Evolutionary conservation across 805 yeast species (phyloP), one percentile per base, ranked within the genome.

Genomic region (Scheffersomyces amazonensis): DNA sequence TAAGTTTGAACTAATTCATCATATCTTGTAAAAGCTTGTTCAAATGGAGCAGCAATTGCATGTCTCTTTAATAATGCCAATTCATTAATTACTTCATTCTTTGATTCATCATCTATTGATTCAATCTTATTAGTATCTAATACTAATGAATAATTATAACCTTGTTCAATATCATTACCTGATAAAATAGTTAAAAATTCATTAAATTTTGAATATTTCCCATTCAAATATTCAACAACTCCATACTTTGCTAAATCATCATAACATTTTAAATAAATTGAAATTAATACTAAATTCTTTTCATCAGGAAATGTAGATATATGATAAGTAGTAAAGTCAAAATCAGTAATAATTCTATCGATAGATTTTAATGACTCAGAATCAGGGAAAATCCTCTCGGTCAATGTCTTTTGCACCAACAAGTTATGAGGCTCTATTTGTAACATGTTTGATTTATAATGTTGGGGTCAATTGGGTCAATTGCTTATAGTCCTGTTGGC

Each of bases 311-410:
- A 40, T n/a, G 95, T 91, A 34, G 96, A 83, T 44, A 93, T 71
- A 62, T 91, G 98, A 64, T 86, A 90, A 21, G 93, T 86, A 35
- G 96, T 95, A 66, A 88, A 88, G 63, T 93, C 99, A 53, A 93
- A 93, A 68, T 93, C 99, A 28, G 95, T 83, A 46, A 93, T 78
- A 44, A 91, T 81, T 60, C 97, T 79, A 64, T 93, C 97, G 46
- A 88, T 70, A 5, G 78, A 65, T 34, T 74, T 66, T 31, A 49
- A 40, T 2, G 50, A 40, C 20, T 70, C 81, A 2, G 77, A 73
- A 18, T 61, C 66, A 16, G 69, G 64, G 17, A 69, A 59, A 37
- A 86, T 66, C 35, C 89, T 78, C 57, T 85, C 95, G 23, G 80
- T 75, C 47, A 93, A 73, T 1, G 96, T 81, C 48, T 87, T 83